Base-by-base conservation (phyloP, 495 filamentous ascomycete genomes). In the Xylaria acuta region DNA sequence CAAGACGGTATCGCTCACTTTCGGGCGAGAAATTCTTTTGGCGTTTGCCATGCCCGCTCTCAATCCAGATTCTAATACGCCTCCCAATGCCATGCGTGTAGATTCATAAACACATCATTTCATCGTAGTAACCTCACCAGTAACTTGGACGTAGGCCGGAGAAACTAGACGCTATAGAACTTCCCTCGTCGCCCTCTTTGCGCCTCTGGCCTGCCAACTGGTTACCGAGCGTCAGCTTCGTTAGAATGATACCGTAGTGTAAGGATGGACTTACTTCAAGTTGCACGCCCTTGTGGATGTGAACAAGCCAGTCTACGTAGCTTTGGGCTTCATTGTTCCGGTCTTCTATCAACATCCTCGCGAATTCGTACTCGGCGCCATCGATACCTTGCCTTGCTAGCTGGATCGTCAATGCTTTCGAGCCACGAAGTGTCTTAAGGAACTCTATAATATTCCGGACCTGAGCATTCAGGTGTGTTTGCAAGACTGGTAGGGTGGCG, bases 301-400 rank as follows among this genome's bases (percentile, higher is more conserved):
- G 94, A 67, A 99, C 96, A 80, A 99, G 82, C 96, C 96, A 99
- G 82, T 99, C 96, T 22, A 98, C 96, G 83, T 99, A 98, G 75
- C 92, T 95, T 81, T 95, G 93, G 41, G 96, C 96, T 82, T 99
- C 96, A 74, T 97, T 97, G 81, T 98, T 98, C 73, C 96, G 88
- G 79, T 99, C 96, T 83, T 99, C 96, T 64, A 97, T 89, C 74
- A 99, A 82, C 79, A 94, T 83, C 53, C 94, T 84, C 51, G 97
- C 96, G 83, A 98, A 99, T 82, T 99, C 96, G 74, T 93, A 98
- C 82, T 99, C 96, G 1, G 94, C 93, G 0, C 96, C 96, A 76
- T 99, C 96, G 3, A 98, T 84, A 0, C 95, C 94, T 82, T 99
- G 96, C 34, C 96, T 86, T 8, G 96, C 96, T 34, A 99, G 80